These are phyloP conservation scores for Heterobasidion irregulare DNA, from an alignment of 1,284 basidiomycete species.

Conservation along the genomic window DNA sequence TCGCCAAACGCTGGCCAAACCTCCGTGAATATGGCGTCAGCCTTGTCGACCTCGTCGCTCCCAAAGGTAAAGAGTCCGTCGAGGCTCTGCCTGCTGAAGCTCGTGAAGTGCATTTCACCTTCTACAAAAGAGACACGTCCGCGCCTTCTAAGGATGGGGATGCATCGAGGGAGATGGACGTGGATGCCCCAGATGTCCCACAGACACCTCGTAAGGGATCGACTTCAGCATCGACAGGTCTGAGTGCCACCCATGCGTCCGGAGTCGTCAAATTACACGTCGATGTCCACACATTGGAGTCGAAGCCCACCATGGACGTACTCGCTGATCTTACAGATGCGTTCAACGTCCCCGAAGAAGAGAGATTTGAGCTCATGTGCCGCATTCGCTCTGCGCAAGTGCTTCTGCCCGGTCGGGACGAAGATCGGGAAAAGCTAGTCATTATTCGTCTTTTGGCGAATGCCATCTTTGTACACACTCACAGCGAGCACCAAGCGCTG, in stretches of 20 bases:
- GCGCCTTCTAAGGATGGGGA: conserved; percentile 22
- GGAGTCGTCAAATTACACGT: conserved; percentile 62
- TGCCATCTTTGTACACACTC: conserved; percentile 83
- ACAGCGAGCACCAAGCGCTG: conserved; percentile 71
- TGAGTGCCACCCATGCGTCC: conserved; percentile 19
- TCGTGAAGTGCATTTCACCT: conserved; percentile 68
- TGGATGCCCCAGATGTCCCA: conserved; percentile 31
- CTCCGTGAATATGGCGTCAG: conserved; percentile 67
- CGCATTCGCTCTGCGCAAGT: conserved; percentile 77
- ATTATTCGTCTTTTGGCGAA: conserved; percentile 81
- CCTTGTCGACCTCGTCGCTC: conserved; percentile 58
- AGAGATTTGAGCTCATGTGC: conserved; percentile 87
- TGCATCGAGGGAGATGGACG: conserved; percentile 32
- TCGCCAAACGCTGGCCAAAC: conserved; percentile 69
- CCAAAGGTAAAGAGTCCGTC: conserved; percentile 41
- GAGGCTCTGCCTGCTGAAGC: conserved; percentile 58
- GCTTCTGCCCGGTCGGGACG: conserved; percentile 48
- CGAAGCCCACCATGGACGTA: conserved; percentile 62
- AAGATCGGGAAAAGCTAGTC: conserved; percentile 74
- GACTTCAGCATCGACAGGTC: conserved; percentile 10
- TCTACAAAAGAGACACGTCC: conserved; percentile 51
- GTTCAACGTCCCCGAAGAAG: conserved; percentile 73
- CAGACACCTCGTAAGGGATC: conserved; percentile 25
- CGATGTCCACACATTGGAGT: conserved; percentile 47
- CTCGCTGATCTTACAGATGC: conserved; percentile 68